Base-by-base conservation (phyloP, 2,329 filamentous ascomycete genomes). In the Myriangium duriaei region DNA sequence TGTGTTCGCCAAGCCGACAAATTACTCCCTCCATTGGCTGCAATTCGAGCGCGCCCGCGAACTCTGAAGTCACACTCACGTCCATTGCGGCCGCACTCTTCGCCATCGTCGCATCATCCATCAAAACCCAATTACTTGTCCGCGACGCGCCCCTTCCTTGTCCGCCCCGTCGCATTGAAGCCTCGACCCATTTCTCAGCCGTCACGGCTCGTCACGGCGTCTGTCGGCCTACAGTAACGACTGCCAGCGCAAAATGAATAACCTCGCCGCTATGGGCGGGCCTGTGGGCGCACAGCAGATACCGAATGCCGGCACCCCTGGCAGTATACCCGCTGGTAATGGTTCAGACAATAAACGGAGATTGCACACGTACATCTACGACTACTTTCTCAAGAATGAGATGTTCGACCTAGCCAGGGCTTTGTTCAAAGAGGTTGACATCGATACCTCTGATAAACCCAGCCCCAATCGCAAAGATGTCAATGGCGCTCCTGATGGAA, bases 361-460 rank as follows among this genome's bases (percentile, higher is more conserved):
- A 21, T 73, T 91, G 36, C 87, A 88, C 63, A 88, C 83, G 13
- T 87, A 87, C 58, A 91, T 91, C 48, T 91, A 88, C 68, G 83
- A 91, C 54, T 88, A 91, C 58, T 88, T 96, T 47, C 67, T 95
- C 48, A 84, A 82, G 53, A 81, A 85, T 58, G 73, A 77, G 49
- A 84, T 94, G 71, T 80, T 74, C 54, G 82, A 91, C 47, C 80
- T 82, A 56, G 91, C 91, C 47, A 76, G 84, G 49, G 72, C 78
- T 34, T 68, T 94, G 43, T 63, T 83, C 40, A 68, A 72, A 31
- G 43, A 50, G 30, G 44, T 55, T 34, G 57, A 60, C 48, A 52
- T 66, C 44, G 61, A 65, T 29, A 51, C 49, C 16, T 72, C 58
- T 74, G 81, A 47, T 70, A 80, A 53, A 62, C 51, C 74, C 70